Base-by-base conservation (phyloP, 2,329 filamentous ascomycete genomes). In the Colletotrichum coccodes region DNA sequence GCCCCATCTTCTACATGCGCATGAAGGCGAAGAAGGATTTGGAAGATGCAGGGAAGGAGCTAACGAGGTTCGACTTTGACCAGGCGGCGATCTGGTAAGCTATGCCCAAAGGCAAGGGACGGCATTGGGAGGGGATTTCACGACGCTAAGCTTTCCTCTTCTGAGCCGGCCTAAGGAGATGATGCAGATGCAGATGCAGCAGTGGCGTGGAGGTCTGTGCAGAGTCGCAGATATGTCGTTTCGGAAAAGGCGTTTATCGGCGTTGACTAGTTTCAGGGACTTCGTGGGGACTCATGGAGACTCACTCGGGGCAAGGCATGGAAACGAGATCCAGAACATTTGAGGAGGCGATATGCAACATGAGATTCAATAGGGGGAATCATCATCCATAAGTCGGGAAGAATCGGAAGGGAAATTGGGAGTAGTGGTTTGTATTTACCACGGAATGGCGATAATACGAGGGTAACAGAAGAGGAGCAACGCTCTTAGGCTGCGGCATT, bases 11-110 rank as follows among this genome's bases (percentile, higher is more conserved):
- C 81, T 99, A 99, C 80, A 99, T 99, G 96, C 91, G 96, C 5
- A 99, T 99, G 96, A 99, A 99, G 87, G 95, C 95, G 36, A 97
- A 98, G 88, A 99, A 99, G 85, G 96, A 99, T 79, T 91, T 98
- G 44, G 95, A 98, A 80, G 96, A 99, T 82, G 92, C 91, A 2
- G 94, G 95, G 65, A 97, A 94, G 83, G 96, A 99, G 80, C 81
- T 99, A 75, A 88, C 88, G 74, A 86, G 96, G 74, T 99, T 99
- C 81, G 96, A 99, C 82, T 88, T 90, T 72, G 95, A 97, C 80
- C 89, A 90, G 75, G 91, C 92, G 64, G 88, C 93, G 32, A 84
- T 86, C 52, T 88, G 86, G 86, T 89, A 74, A 50, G 28, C 32
- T 21, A 38, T n/a, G 18, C 30, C 34, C 36, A 49, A 42, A 63